phyloP scores from a whole-genome alignment of 78 protist genomes.

The Creolimax fragrantissima region DNA sequence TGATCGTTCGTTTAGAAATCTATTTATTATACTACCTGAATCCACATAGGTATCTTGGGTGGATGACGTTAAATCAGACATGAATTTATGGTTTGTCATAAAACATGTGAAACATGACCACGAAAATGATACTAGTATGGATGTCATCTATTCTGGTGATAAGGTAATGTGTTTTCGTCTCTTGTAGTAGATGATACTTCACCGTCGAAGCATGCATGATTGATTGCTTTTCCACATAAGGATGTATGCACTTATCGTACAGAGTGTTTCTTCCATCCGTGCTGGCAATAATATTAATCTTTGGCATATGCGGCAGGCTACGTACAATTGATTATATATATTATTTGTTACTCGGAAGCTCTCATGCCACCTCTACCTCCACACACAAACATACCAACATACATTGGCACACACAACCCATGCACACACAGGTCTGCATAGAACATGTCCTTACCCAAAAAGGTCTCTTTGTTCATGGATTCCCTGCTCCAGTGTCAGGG shows the following conservation, averaged over 20 bases:
- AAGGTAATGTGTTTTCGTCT: neutral
- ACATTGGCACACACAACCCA: neutral
- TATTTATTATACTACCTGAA: no score
- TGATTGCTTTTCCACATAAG: no score
- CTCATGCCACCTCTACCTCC: no score
- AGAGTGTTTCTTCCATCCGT: no score
- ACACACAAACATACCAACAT: neutral
- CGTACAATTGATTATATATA: no score
- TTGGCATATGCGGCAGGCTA: no score
- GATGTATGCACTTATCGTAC: no score
- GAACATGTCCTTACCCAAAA: neutral
- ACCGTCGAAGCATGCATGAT: no score
- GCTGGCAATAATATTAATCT: no score
- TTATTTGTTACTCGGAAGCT: no score
- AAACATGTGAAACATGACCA: neutral
- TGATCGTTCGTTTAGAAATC: no score
- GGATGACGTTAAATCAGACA: neutral
- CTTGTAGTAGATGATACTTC: no score
- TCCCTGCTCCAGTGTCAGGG: slow-evolving; percentile 8
- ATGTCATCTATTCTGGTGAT: neutral
- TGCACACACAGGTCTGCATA: neutral
- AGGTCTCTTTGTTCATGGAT: neutral
- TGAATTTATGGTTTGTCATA: neutral
- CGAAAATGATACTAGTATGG: neutral
- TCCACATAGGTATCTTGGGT: neutral